Evolutionary conservation across 2,329 filamentous ascomycete species (phyloP).

Genomic region (Aspergillus luchuensis): DNA sequence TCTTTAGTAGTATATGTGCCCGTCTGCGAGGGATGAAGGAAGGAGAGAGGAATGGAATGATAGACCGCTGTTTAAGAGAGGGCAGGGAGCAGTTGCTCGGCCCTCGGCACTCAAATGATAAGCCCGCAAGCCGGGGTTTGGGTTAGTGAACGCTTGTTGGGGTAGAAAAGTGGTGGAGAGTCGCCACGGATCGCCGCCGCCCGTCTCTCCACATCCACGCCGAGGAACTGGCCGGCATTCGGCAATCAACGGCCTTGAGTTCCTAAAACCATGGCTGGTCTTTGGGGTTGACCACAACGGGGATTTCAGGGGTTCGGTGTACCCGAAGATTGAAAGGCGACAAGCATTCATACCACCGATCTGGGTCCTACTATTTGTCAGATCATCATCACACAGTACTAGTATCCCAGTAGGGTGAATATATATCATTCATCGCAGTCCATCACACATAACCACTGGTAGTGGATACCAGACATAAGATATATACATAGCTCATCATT

Average conservation of each 20-base stretch:
- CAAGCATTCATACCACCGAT: too few relatives aligned
- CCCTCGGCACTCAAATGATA: slow-evolving; percentile 10
- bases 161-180: background rate
- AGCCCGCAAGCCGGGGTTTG: background rate
- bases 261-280: too few relatives aligned
- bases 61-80: background rate
- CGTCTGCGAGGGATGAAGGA: background rate
- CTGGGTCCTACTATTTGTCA: too few relatives aligned
- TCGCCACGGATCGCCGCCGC: background rate
- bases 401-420: too few relatives aligned
- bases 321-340: background rate
- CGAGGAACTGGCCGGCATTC: too few relatives aligned
- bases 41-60: background rate
- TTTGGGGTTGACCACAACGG: too few relatives aligned
- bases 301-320: too few relatives aligned
- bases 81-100: background rate
- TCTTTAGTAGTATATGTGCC: background rate
- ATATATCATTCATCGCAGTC: too few relatives aligned
- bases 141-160: background rate
- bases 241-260: too few relatives aligned
- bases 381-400: too few relatives aligned
- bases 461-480: too few relatives aligned
- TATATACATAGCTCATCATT: background rate
- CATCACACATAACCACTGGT: background rate
- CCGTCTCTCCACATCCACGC: too few relatives aligned